These are phyloP conservation scores for Xylariaceae sp. DNA, from an alignment of 2,329 filamentous ascomycete species.

Conservation along the genomic window DNA sequence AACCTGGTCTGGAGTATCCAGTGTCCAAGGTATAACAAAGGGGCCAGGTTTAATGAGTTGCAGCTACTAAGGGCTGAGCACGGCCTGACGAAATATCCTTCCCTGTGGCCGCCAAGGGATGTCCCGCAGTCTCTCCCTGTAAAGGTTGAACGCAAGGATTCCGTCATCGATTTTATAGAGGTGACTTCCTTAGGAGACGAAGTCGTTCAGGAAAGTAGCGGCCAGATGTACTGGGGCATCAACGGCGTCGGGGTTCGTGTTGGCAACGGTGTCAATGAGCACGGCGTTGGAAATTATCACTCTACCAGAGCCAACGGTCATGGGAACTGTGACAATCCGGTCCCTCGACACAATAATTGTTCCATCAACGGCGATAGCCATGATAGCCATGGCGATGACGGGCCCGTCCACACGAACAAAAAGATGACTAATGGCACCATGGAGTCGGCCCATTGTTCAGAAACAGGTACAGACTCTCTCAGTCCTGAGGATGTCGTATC, in stretches of 20 bases:
- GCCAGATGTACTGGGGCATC: slow-evolving; percentile 9
- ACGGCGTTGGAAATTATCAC: slow-evolving; percentile 5
- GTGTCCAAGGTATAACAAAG: slow-evolving; percentile 36
- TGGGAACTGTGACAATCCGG: neutral
- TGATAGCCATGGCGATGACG: too few relatives aligned
- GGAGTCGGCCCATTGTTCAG: neutral
- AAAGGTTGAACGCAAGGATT: neutral
- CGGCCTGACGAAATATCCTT: slow-evolving; percentile 7
- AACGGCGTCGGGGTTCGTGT: slow-evolving; percentile 10
- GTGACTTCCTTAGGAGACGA: neutral
- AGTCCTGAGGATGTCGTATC: slow-evolving; percentile 1
- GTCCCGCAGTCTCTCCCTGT: too few relatives aligned
- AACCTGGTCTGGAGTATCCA: slow-evolving; percentile 44
- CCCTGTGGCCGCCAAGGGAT: slow-evolving; percentile 9
- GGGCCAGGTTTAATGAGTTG: slow-evolving; percentile 4
- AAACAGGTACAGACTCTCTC: slow-evolving; percentile 6
- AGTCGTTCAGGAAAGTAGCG: neutral
- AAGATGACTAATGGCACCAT: neutral
- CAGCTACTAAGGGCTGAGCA: slow-evolving; percentile 9
- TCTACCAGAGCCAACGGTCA: neutral
- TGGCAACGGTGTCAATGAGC: slow-evolving; percentile 9
- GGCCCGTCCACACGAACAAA: too few relatives aligned
- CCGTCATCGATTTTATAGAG: neutral
- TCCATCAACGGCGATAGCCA: too few relatives aligned
- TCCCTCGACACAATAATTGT: too few relatives aligned